Evolutionary conservation across 148 eudicot genomes (phyloP).

Genomic region (Fagopyrum tataricum): DNA sequence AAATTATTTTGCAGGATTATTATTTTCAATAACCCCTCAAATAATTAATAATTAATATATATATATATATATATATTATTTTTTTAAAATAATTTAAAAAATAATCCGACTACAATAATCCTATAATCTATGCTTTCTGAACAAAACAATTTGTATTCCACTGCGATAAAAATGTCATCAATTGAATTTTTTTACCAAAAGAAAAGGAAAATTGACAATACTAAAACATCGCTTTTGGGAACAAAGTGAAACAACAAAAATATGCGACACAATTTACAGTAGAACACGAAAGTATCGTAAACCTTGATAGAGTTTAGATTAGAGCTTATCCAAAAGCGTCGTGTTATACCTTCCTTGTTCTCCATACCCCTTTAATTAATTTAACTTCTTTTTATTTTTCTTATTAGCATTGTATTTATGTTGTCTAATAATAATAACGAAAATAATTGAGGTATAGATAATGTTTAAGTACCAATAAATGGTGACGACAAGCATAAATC

Average conservation of each 20-base stretch:
- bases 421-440: too few species aligned
- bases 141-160: background rate
- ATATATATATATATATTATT: too few species aligned
- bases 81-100: too few species aligned
- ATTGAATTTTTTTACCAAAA: background rate
- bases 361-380: background rate
- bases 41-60: too few species aligned
- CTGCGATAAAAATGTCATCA: background rate
- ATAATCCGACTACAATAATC: too few species aligned
- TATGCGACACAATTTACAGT: background rate
- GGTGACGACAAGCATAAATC: too few species aligned
- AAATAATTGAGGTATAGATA: too few species aligned
- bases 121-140: too few species aligned
- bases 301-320: background rate
- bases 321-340: conserved; percentile 7
- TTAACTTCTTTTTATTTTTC: background rate
- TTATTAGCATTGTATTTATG: too few species aligned
- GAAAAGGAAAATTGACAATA: background rate
- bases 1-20: too few species aligned
- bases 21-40: too few species aligned
- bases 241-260: background rate
- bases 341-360: background rate
- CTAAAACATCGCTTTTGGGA: background rate
- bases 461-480: background rate
- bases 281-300: conserved; percentile 5